Percentiles rank a stretch among this genome's conserved stretches.
Conservation (phyloP, 2,329 filamentous ascomycete genomes). For the Triangularia verruculosa region DNA sequence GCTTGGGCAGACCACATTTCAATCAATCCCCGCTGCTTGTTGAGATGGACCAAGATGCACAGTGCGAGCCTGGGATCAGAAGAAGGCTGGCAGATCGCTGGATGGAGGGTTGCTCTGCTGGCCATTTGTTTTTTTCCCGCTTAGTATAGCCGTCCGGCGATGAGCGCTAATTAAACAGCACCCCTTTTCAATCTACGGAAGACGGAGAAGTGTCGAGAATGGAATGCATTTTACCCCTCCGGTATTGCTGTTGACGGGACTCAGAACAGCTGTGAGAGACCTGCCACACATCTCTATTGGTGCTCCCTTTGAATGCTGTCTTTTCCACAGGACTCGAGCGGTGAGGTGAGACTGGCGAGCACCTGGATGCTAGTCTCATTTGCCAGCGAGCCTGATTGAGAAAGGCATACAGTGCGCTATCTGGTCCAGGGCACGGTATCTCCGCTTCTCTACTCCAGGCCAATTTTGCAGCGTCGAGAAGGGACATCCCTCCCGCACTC, state of each 20-base stretch:
- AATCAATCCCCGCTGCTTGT: neutral
- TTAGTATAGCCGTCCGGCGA: constrained; percentile 4
- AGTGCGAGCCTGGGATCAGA: constrained; percentile 10
- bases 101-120: neutral
- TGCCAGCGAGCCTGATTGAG: neutral
- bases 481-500: neutral
- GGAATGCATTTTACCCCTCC: neutral
- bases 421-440: neutral
- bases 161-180: constrained; percentile 14
- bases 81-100: neutral
- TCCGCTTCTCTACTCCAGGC: neutral
- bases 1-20: neutral
- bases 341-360: constrained; percentile 1
- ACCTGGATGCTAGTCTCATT: neutral
- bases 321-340: neutral
- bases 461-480: neutral
- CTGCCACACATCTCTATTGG: neutral
- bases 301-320: neutral
- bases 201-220: neutral
- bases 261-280: neutral
- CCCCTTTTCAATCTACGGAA: constrained; percentile 3
- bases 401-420: neutral
- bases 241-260: neutral
- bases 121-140: constrained; percentile 5
- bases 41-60: constrained; percentile 4